Evolutionary conservation across 306 rosid species (phyloP).

Genomic region (Sophora flavescens): DNA sequence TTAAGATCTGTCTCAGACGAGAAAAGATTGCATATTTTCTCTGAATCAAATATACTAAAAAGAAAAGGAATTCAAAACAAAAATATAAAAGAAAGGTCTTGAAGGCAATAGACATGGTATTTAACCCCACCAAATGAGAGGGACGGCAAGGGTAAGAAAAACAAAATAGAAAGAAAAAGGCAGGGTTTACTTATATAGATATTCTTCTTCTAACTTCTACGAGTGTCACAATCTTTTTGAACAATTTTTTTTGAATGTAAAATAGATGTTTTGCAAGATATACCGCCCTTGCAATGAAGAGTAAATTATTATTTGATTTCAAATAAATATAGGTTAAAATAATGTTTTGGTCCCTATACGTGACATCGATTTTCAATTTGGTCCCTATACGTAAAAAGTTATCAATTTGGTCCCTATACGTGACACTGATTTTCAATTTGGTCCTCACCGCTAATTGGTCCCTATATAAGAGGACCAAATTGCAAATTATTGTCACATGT

Average conservation of each 20-base stretch:
- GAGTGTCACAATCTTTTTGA: not conserved
- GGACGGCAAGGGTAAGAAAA: not conserved
- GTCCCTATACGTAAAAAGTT: too few species aligned
- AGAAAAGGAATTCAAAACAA: slow-evolving; percentile 22
- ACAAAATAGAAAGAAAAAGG: not conserved
- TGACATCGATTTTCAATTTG: too few species aligned
- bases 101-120: slow-evolving; percentile 21
- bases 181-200: not conserved
- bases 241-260: too few species aligned
- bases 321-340: too few species aligned
- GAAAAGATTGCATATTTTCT: not conserved
- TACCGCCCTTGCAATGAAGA: slow-evolving; percentile 2
- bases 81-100: slow-evolving; percentile 23
- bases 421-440: too few species aligned
- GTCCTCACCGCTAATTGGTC: too few species aligned
- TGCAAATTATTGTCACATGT: too few species aligned
- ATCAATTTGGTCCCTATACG: too few species aligned
- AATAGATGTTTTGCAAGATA: slow-evolving; percentile 1
- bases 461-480: too few species aligned
- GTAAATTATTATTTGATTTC: not conserved
- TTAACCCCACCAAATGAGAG: slow-evolving; percentile 14
- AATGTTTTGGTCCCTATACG: too few species aligned
- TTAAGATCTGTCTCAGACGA: not conserved
- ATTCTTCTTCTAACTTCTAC: not conserved
- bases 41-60: not conserved